Evolutionary conservation across 352 stramenopile genomes (phyloP), one percentile per base, ranked within the genome.

Genomic region (Phytophthora crassamura): DNA sequence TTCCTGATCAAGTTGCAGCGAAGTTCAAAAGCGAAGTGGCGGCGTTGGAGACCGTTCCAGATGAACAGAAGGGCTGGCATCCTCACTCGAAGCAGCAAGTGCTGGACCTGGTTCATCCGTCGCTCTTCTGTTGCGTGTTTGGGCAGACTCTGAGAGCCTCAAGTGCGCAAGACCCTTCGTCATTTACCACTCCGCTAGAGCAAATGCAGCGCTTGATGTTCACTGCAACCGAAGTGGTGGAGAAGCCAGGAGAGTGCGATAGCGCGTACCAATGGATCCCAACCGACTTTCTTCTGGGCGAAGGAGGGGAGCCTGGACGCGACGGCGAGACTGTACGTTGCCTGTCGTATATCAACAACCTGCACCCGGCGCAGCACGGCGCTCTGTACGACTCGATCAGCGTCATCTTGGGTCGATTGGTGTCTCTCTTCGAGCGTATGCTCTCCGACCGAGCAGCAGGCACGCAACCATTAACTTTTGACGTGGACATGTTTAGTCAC

Each of bases 51-150:
- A 64, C 79, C 28, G 67, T 82, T 2, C 56, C 71, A 1, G 76
- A 82, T 1, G 52, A 75, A 1, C 30, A 73, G 32, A 88, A 83
- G 48, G 78, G 89, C 46, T 90, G 80, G 77, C 81, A 92, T 22
- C 78, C 79, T 1, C 56, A 74, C 14, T 80, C 76, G 8, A 59
- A 80, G 36, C 41, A 79, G 0, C 75, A 88, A 40, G 75, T 90
- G 35, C 68, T 89, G 8, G 59, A 88, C 35, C 67, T 90, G 14
- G 69, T 92, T 11, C 75, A 89, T 57, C 80, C 82, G 20, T 90
- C 84, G 33, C 53, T 90, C 2, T 89, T 78, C 48, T 92, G 84
- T 46, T 82, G 71, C 18, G 72, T 92, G 0, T 59, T 75, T 14
- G 69, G 75, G 33, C 33, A 74, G 9, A 89, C 79, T 0, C 55